Evolutionary conservation across 1,139 yeast species (phyloP), one percentile per base, ranked within the genome.

Genomic region (Petasospora rhodanensis): DNA sequence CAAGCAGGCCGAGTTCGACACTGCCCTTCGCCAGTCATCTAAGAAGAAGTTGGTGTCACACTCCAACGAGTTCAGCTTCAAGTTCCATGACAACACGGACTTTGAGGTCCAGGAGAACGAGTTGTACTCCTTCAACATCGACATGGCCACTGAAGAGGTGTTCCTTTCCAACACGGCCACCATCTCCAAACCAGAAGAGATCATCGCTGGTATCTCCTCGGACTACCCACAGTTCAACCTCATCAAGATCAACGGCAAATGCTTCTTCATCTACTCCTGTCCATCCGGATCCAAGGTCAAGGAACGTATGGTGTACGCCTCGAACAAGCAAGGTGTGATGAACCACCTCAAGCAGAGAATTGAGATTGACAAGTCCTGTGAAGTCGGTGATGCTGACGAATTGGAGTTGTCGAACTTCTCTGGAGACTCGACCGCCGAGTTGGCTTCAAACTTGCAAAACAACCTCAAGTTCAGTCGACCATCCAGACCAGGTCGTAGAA

Each of bases 221-320:
- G 59, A 54, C 3, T 59, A 54, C 28, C 79, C 79, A n/a, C 76
- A 75, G 37, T 89, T 78, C 54, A 74, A 79, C 21, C 50, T 89
- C 15, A 75, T 70, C 53, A 66, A 66, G 36, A 61, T 64, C 27
- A 37, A 47, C 4, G 49, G 40, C 3, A 50, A 49, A 19, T 44
- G 35, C 15, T 55, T 49, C 21, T 86, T 91, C 55, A 75, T 89
- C 24, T 86, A 86, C 54, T 72, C 91, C 6, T 89, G 96, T 57
- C 97, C 98, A 4, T 76, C 93, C 0, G 87, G 91, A 2, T 82
- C 96, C 18, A 79, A 79, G 56, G 93, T 91, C 29, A 83, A 81
- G 57, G 94, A 87, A 36, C 73, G 97, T 47, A 91, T 91, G 97
- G 59, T 89, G 29, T 87, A 86, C 53, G 97, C 97, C 2, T 73